Base-by-base conservation (phyloP, 768 basidiomycete genomes). In the Tephrocybe rancida region DNA sequence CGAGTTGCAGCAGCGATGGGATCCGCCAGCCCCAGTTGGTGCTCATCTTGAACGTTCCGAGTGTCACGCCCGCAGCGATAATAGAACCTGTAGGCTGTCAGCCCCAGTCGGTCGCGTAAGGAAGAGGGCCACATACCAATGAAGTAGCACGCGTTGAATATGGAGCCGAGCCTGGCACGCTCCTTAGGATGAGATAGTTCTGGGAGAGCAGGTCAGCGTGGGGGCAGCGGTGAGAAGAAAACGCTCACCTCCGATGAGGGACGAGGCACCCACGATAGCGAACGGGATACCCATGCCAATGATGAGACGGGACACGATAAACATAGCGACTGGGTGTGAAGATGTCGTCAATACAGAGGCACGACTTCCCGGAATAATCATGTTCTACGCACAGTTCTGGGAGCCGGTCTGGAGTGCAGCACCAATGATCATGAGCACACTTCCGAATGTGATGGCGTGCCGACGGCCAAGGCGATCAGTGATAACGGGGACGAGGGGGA, bases 181-280 rank as follows among this genome's bases (percentile, higher is more conserved):
- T 88, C 86, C 49, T 83, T 85, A 0, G 87, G 86, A 67, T 86
- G 83, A 0, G 86, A 80, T 14, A 88, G 73, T 65, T 90, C 87
- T 75, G 29, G n/a, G 2, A 19, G 9, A 44, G 21, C 22, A 49
- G 5, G 44, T 42, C 4, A 26, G 22, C 30, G 19, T 25, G 9
- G 2, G 13, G 30, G 14, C 6, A 25, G 21, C 19, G 19, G 16
- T 38, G 21, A 5, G 32, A 9, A 22, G 42, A 22, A 16, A 5
- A 9, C 14, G 19, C 64, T 34, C 44, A 74, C 77, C 77, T 73
- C 79, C 81, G 58, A 88, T 80, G 37, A 88, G 72, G 16, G 86
- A 82, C 0, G 87, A 86, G 2, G 86, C 85, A 16, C 82, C 83
- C 42, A 85, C 81, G 56, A 82, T 81, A 25, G 82, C 81, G 59